Conservation (phyloP, 352 stramenopile species). For the Aphanomyces euteiches region DNA sequence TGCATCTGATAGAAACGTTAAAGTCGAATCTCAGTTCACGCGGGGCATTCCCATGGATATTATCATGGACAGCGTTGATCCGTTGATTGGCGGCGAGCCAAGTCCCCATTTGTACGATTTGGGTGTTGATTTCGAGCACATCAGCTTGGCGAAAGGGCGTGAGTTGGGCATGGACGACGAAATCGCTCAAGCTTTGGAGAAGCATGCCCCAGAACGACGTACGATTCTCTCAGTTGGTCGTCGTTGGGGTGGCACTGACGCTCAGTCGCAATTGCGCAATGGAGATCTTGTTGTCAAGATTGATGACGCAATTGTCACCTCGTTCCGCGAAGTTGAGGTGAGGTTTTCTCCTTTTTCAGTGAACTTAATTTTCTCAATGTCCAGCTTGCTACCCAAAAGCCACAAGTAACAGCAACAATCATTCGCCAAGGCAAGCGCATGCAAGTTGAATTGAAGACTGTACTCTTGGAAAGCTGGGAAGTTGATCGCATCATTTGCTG, state of each 20-base stretch:
- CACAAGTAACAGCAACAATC: constrained; percentile 74
- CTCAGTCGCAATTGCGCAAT: constrained; percentile 63
- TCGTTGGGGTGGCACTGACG: constrained; percentile 70
- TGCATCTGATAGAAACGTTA: constrained; percentile 38
- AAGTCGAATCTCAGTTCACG: constrained; percentile 85
- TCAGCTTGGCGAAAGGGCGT: constrained; percentile 84
- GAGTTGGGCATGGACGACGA: constrained; percentile 81
- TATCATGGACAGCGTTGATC: constrained; percentile 81
- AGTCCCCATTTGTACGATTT: constrained; percentile 75
- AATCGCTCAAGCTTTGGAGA: constrained; percentile 71
- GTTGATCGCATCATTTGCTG: constrained; percentile 91
- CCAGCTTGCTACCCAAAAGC: constrained; percentile 50
- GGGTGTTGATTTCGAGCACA: constrained; percentile 82
- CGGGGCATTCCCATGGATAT: constrained; percentile 82
- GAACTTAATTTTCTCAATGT: neutral
- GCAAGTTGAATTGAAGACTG: constrained; percentile 65
- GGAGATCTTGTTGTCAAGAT: constrained; percentile 85
- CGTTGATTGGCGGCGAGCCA: constrained; percentile 58
- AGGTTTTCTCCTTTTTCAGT: constrained; percentile 29
- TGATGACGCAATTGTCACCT: constrained; percentile 77
- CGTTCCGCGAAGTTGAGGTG: constrained; percentile 82
- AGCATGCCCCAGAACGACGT: constrained; percentile 56
- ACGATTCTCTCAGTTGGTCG: constrained; percentile 78
- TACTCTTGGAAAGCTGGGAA: constrained; percentile 78
- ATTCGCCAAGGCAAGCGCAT: constrained; percentile 77